A percentile compares a stretch with the other conserved stretches of the same genome.
Conservation (phyloP, 2,329 filamentous ascomycete species). For the Periconia macrospinosa region DNA sequence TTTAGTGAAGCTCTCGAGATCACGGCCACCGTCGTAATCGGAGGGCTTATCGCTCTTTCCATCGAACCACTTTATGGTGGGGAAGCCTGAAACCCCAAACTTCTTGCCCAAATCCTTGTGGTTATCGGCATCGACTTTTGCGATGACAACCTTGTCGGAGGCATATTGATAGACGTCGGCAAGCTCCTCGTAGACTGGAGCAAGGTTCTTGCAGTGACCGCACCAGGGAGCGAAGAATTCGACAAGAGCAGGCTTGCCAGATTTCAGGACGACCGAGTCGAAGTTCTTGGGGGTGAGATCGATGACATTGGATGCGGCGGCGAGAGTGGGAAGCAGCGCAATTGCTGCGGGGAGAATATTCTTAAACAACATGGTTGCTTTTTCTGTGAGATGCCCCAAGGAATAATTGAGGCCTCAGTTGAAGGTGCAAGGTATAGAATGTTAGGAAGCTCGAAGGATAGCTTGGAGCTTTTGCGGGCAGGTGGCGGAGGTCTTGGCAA, state of each 20-base stretch:
- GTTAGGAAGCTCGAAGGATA: conserved; percentile 5
- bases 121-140: conserved; percentile 93
- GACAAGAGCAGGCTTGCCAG: conserved; percentile 91
- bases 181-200: conserved; percentile 92
- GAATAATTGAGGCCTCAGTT: conserved; percentile 17
- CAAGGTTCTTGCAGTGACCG: conserved; percentile 97
- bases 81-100: conserved; percentile 91
- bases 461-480: conserved; percentile 14
- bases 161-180: conserved; percentile 72
- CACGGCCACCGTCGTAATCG: conserved; percentile 85
- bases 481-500: conserved; percentile 30
- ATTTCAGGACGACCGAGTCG: conserved; percentile 83
- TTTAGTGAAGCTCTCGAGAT: conserved; percentile 78
- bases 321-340: conserved; percentile 35
- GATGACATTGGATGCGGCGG: conserved; percentile 78
- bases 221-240: conserved; percentile 99
- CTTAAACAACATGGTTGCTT: conserved; percentile 34
- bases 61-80: conserved; percentile 96
- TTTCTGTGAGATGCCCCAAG: conserved; percentile 18
- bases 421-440: conserved; percentile 8
- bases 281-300: conserved; percentile 92
- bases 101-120: conserved; percentile 82
- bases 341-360: conserved; percentile 34
- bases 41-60: conserved; percentile 84
- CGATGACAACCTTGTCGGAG: conserved; percentile 79